Evolutionary conservation across 2,329 filamentous ascomycete genomes (phyloP).

Genomic region (Aspergillus pseudoterreus): DNA sequence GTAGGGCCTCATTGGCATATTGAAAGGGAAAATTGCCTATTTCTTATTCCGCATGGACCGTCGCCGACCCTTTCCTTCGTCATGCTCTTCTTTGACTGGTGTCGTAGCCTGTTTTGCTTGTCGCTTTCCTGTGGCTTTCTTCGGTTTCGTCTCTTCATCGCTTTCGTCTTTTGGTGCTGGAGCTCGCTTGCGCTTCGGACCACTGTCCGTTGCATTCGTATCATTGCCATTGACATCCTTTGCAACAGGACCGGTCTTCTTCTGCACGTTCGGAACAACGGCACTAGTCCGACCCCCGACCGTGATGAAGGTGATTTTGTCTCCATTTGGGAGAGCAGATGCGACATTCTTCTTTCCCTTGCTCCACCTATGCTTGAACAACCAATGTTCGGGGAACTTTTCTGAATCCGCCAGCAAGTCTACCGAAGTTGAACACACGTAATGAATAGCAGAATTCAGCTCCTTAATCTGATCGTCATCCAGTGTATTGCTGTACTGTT

Average conservation of each 20-base stretch:
- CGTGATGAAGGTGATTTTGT: constrained; percentile 79
- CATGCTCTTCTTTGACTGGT: constrained; percentile 16
- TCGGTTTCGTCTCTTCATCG: constrained; percentile 18
- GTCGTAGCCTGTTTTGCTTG: constrained; percentile 21
- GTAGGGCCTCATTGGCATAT: background rate
- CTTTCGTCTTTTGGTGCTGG: constrained; percentile 24
- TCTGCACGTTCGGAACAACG: constrained; percentile 79
- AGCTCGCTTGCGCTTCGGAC: constrained; percentile 32
- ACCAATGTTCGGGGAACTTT: constrained; percentile 80
- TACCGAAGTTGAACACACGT: constrained; percentile 76
- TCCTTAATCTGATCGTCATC: constrained; percentile 64
- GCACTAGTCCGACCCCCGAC: constrained; percentile 91
- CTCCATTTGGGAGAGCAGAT: constrained; percentile 72
- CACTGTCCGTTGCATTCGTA: constrained; percentile 15
- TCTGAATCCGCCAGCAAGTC: constrained; percentile 76
- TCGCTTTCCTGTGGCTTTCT: constrained; percentile 23
- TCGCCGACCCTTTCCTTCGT: constrained; percentile 19
- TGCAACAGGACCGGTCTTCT: constrained; percentile 65
- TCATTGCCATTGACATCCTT: constrained; percentile 45
- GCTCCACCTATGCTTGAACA: constrained; percentile 84
- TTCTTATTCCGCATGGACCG: constrained; percentile 29
- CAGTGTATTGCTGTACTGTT: constrained; percentile 87
- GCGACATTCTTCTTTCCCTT: constrained; percentile 74
- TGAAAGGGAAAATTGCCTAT: constrained; percentile 4
- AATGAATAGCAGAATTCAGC: constrained; percentile 69